Conservation (phyloP, 225 moss, liverwort and hornwort species). For the Pseudisothecium myosuroides region DNA sequence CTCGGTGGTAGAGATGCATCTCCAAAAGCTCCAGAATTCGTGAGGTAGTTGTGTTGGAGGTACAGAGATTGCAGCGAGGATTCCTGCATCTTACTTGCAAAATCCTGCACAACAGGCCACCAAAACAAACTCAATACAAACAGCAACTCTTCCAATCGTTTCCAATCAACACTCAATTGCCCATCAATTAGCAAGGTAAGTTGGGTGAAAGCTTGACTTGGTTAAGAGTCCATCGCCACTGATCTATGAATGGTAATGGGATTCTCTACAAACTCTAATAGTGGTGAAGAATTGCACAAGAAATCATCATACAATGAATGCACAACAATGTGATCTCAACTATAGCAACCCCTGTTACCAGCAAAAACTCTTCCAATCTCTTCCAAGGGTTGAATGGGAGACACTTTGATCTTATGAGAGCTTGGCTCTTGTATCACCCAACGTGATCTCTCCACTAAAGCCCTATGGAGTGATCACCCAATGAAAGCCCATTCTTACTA, state of each 20-base stretch:
- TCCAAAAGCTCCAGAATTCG: conserved; percentile 23
- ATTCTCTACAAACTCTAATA: not conserved
- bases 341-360: not conserved
- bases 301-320: too few relatives aligned
- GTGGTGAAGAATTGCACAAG: not conserved
- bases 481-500: too few relatives aligned
- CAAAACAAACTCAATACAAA: not conserved
- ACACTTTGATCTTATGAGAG: not conserved
- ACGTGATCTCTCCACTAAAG: not conserved
- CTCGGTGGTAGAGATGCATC: conserved; percentile 21
- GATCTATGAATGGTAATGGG: not conserved
- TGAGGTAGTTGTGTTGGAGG: conserved; percentile 43
- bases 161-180: not conserved
- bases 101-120: conserved; percentile 9
- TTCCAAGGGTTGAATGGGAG: not conserved
- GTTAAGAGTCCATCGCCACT: not conserved
- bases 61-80: conserved; percentile 34
- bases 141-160: not conserved
- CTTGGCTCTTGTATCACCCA: too few relatives aligned
- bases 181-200: not conserved
- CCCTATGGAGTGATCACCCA: not conserved
- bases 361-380: not conserved
- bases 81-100: conserved; percentile 28
- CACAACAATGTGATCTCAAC: not conserved
- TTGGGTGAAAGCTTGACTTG: too few relatives aligned